Conservation (phyloP, 768 basidiomycete genomes). For the Lactarius hengduanensis region DNA sequence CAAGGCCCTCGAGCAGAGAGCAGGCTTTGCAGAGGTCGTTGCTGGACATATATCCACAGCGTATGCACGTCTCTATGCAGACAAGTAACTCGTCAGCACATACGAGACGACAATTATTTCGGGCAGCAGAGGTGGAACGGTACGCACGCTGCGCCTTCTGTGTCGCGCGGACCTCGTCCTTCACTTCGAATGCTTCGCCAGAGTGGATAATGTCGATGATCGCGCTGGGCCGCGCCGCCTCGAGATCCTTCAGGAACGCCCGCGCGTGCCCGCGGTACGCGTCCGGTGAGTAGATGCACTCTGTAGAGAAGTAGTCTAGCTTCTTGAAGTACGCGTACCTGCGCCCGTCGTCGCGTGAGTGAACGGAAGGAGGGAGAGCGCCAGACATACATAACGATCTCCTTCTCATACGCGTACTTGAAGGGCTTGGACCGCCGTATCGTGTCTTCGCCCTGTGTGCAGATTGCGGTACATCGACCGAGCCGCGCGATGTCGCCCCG, state of each 20-base stretch:
- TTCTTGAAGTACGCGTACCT: constrained; percentile 99
- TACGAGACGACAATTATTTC: neutral
- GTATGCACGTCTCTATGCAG: constrained; percentile 74
- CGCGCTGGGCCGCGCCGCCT: constrained; percentile 89
- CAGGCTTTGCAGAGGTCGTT: constrained; percentile 98
- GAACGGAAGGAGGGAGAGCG: too few species aligned
- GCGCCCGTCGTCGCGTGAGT: neutral
- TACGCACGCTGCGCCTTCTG: constrained; percentile 83
- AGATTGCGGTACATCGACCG: constrained; percentile 90
- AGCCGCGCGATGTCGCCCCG: constrained; percentile 95
- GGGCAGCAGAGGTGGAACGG: neutral
- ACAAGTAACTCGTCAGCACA: neutral
- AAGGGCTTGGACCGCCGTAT: constrained; percentile 99
- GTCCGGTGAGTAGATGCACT: constrained; percentile 98
- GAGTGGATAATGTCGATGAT: constrained; percentile 99
- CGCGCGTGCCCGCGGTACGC: constrained; percentile 97
- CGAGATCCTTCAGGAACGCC: constrained; percentile 91
- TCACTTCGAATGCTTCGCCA: constrained; percentile 87
- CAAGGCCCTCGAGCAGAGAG: constrained; percentile 84
- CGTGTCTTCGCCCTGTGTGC: constrained; percentile 94
- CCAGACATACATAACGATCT: constrained; percentile 87
- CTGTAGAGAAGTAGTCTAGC: constrained; percentile 97
- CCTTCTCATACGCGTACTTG: constrained; percentile 99
- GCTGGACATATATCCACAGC: constrained; percentile 95
- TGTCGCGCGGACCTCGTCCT: constrained; percentile 77